These are phyloP conservation scores for Phlyctochytrium bullatum DNA, from an alignment of 192 early-diverging fungal genomes.

Conservation along the genomic window DNA sequence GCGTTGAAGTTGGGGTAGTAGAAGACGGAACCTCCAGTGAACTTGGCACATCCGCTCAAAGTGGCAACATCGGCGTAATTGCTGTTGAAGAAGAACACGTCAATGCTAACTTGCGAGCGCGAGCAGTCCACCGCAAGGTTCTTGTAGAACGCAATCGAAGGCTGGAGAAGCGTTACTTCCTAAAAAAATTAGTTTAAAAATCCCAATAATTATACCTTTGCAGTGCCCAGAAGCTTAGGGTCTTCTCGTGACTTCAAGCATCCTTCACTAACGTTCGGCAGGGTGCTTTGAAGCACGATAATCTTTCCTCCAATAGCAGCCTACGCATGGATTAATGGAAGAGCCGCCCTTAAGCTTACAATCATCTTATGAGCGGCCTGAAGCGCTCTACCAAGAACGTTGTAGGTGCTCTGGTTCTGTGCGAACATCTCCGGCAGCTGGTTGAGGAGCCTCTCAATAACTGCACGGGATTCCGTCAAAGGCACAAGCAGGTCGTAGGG, in stretches of 20 bases:
- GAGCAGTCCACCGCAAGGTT: conserved; percentile 88
- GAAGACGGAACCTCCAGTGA: conserved; percentile 85
- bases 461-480: conserved; percentile 74
- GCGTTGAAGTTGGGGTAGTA: conserved; percentile 91
- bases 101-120: conserved; percentile 81
- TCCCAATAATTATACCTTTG: conserved; percentile 54
- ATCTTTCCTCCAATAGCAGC: conserved; percentile 88
- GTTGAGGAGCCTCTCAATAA: conserved; percentile 70
- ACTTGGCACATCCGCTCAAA: conserved; percentile 72
- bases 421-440: conserved; percentile 81
- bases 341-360: conserved; percentile 35
- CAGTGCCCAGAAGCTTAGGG: conserved; percentile 80
- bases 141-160: conserved; percentile 90
- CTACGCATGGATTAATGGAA: conserved; percentile 28
- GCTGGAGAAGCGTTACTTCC: conserved; percentile 79
- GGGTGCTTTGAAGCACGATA: conserved; percentile 70
- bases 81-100: conserved; percentile 82
- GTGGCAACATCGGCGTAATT: conserved; percentile 89
- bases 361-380: conserved; percentile 80
- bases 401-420: conserved; percentile 73
- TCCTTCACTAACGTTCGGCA: conserved; percentile 82
- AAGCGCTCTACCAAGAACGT: conserved; percentile 79
- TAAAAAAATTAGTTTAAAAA: conserved; percentile 14
- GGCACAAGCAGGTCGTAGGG: conserved; percentile 89
- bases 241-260: conserved; percentile 82